Evolutionary conservation across 164 flowering plant genomes (phyloP), one percentile per base, ranked within the genome.

Genomic region (Macadamia tetraphylla): DNA sequence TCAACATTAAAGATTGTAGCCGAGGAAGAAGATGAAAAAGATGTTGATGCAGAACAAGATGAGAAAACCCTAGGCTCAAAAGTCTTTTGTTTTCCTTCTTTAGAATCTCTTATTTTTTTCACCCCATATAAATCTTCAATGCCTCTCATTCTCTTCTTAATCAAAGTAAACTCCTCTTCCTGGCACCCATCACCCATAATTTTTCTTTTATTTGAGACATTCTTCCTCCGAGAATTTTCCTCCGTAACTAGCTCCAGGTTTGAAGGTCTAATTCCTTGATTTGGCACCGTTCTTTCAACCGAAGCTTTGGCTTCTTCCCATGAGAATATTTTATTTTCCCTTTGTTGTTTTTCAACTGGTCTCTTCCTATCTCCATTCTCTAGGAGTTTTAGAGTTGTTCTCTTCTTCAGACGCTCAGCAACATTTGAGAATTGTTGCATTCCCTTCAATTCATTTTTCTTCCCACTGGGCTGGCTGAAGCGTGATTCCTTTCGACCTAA

Each of bases 11-110:
- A 57, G 62, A 13, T 42, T n/a, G 67, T 65, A 55, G 9, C 56
- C 0, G 75, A 62, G 29, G 77, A 69, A 60, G 57, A n/a, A 56
- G 77, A 57, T 31, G 81, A 74, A 0, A 72, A 70, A 3, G 66
- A 49, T 1, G 23, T 23, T 23, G 79, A 72, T 6, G 67, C 14
- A 43, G 78, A 60, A 43, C 71, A 63, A 29, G 72, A 65, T 2
- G 52, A 55, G 66, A 60, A 61, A 64, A 43, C 67, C 67, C 32
- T 14, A 1, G 48, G 40, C 46, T 62, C 44, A 9, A 2, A 48
- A 59, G 51, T 48, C 44, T 56, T 68, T 55, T 51, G 62, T 18
- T 48, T 62, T 40, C 29, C 58, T 17, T 67, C 58, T 29, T 32
- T 29, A 40, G 67, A 55, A 44, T 53, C 65, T 63, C 51, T 63